Evolutionary conservation across 257 asterid genomes (phyloP).

Genomic region (Solanum dulcamara): DNA sequence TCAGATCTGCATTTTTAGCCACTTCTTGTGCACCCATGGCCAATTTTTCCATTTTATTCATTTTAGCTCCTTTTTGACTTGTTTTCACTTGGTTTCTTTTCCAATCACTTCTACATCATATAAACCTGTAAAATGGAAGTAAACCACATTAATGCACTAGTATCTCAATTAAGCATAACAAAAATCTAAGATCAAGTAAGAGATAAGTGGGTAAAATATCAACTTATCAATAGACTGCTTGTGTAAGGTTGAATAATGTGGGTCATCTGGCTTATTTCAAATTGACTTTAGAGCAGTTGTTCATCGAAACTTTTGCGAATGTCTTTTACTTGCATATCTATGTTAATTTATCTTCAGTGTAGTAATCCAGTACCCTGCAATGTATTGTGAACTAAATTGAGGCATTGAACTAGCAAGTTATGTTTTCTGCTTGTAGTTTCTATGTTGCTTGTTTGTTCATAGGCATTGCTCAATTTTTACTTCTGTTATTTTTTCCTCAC

Average conservation of each 20-base stretch:
- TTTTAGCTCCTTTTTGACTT: too few species aligned
- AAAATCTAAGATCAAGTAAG: too few species aligned
- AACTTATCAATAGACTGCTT: background rate
- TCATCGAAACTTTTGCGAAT: background rate
- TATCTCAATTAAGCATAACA: too few species aligned
- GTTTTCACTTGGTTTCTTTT: too few species aligned
- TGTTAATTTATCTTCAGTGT: background rate
- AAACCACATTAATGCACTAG: too few species aligned
- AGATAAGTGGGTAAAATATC: too few species aligned
- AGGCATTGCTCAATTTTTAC: background rate
- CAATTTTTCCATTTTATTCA: too few species aligned
- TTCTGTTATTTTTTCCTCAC: background rate
- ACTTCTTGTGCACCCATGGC: too few species aligned
- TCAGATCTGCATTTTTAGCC: too few species aligned
- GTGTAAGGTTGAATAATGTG: background rate
- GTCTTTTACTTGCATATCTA: background rate
- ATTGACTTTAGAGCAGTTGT: background rate
- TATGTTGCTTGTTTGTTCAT: background rate
- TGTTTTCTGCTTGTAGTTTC: background rate
- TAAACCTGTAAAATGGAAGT: too few species aligned
- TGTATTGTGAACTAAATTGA: background rate
- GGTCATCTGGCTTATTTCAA: background rate
- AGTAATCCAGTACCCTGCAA: background rate
- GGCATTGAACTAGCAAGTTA: background rate
- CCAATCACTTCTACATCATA: too few species aligned